Percentiles rank a stretch among this genome's conserved stretches.
Evolutionary conservation across 352 stramenopile genomes (phyloP).

Genomic region (Globisporangium paddicum): DNA sequence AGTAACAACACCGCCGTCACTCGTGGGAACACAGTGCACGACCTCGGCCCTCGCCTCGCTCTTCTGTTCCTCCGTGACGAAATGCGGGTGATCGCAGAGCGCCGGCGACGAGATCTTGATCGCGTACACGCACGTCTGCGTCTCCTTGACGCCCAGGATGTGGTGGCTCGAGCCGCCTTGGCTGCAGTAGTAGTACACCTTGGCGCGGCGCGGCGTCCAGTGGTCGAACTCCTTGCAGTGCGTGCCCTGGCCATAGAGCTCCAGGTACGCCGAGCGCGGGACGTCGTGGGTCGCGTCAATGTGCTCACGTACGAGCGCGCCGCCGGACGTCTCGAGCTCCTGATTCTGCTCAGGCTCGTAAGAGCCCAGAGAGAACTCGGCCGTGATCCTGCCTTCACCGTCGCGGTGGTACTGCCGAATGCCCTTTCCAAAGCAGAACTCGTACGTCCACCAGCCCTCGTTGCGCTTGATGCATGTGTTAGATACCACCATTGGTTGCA

Average conservation of each 20-base stretch:
- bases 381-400: constrained; percentile 49
- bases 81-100: constrained; percentile 80
- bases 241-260: constrained; percentile 66
- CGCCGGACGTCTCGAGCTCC: constrained; percentile 35
- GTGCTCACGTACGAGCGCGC: constrained; percentile 58
- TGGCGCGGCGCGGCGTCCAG: constrained; percentile 47
- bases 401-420: constrained; percentile 78
- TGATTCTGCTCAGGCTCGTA: constrained; percentile 50
- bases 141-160: constrained; percentile 77
- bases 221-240: constrained; percentile 73
- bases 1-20: not conserved
- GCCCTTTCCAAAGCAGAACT: constrained; percentile 71
- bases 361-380: constrained; percentile 62
- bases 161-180: constrained; percentile 58
- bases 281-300: constrained; percentile 80
- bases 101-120: constrained; percentile 73
- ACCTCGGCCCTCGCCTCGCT: constrained; percentile 46
- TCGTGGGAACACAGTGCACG: constrained; percentile 62
- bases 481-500: constrained; percentile 41
- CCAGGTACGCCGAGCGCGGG: constrained; percentile 55
- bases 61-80: constrained; percentile 64
- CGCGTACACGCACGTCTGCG: constrained; percentile 77
- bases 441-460: constrained; percentile 83
- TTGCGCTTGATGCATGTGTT: constrained; percentile 71
- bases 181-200: constrained; percentile 75